phyloP scores from a whole-genome alignment of 1,284 basidiomycete genomes.

The Irpex rosettiformis region DNA sequence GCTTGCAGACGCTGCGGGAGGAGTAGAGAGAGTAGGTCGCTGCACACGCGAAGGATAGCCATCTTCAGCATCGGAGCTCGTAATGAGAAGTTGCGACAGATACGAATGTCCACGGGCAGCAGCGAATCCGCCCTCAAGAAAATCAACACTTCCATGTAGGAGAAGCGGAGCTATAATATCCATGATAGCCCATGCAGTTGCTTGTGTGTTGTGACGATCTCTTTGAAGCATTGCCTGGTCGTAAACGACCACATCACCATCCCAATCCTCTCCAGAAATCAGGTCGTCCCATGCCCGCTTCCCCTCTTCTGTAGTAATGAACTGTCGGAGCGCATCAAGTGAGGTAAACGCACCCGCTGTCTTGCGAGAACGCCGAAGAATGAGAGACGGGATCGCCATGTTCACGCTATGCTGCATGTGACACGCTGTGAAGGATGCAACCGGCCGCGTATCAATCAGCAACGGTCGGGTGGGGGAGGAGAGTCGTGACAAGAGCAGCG shows the following conservation, averaged over 20 bases:
- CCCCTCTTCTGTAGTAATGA: conserved; percentile 72
- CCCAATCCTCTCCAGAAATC: conserved; percentile 54
- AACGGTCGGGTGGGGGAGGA: conserved; percentile 53
- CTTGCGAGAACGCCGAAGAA: conserved; percentile 79
- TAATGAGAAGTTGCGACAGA: conserved; percentile 47
- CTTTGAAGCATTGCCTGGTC: conserved; percentile 72
- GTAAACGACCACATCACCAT: conserved; percentile 69
- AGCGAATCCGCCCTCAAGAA: conserved; percentile 66
- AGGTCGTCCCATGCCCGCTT: conserved; percentile 65
- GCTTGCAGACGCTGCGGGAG: conserved; percentile 18
- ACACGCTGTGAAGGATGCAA: conserved; percentile 56
- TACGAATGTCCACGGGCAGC: conserved; percentile 53
- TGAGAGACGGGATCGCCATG: conserved; percentile 80
- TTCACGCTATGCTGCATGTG: conserved; percentile 72
- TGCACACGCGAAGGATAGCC: conserved; percentile 2
- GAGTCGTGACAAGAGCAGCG: conserved; percentile 48
- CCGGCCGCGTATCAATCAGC: conserved; percentile 76
- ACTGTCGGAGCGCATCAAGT: conserved; percentile 68
- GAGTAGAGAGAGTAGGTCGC: conserved; percentile 12
- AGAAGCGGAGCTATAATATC: conserved; percentile 55
- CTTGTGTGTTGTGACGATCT: conserved; percentile 50
- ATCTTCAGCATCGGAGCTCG: conserved; percentile 32
- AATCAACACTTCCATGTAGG: conserved; percentile 51
- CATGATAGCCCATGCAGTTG: conserved; percentile 65
- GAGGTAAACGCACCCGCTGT: conserved; percentile 59